A percentile compares a stretch with the other conserved stretches of the same genome.
phyloP scores from a whole-genome alignment of 495 filamentous ascomycete genomes.

The Cryomyces minteri region DNA sequence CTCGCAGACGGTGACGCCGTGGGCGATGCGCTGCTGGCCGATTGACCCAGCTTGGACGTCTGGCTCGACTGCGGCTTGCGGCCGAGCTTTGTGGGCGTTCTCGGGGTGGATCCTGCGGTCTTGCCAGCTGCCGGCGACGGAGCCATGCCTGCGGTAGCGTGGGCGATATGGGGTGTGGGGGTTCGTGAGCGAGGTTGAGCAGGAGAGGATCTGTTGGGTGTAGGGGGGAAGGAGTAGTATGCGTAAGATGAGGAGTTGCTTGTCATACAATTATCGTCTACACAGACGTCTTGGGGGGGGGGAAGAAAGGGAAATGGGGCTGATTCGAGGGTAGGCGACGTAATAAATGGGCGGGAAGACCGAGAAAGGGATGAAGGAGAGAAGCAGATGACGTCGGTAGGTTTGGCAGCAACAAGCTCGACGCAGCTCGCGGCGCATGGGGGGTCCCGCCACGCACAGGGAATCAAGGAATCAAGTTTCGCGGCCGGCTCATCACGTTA shows the following conservation, averaged over 20 bases:
- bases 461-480: too few species aligned
- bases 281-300: constrained; percentile 1
- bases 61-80: constrained; percentile 27
- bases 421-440: too few species aligned
- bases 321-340: background rate
- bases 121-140: constrained; percentile 31
- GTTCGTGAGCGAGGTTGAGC: constrained; percentile 9
- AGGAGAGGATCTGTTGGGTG: constrained; percentile 26
- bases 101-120: constrained; percentile 17
- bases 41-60: constrained; percentile 24
- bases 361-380: background rate
- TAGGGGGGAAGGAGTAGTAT: constrained; percentile 32
- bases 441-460: too few species aligned
- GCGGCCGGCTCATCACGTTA: too few species aligned
- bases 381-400: too few species aligned
- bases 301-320: constrained; percentile 1
- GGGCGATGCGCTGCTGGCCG: constrained; percentile 2
- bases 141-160: constrained; percentile 21
- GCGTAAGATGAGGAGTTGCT: constrained; percentile 28
- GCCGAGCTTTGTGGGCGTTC: constrained; percentile 31
- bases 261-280: constrained; percentile 21
- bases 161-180: constrained; percentile 17
- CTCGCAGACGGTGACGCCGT: background rate
- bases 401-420: too few species aligned
- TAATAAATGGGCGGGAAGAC: constrained; percentile 1